phyloP scores from a whole-genome alignment of 1,139 yeast genomes.

The Debaryomycetaceae sp. region DNA sequence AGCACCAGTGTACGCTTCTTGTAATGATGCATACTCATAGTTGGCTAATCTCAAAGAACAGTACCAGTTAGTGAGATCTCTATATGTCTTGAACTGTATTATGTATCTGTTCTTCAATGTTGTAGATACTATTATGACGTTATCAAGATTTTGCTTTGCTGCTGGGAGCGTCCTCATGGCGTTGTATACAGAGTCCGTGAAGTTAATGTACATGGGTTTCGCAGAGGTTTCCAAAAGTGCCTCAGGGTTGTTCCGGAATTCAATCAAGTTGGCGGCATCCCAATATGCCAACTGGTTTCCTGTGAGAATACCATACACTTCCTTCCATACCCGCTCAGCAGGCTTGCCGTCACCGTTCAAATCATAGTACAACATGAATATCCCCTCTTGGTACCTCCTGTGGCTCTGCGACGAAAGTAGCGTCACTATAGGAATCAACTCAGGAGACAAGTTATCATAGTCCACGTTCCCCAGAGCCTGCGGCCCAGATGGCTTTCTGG shows the following conservation, averaged over 20 bases:
- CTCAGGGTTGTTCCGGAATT: slow-evolving; percentile 46
- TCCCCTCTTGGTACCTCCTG: slow-evolving; percentile 72
- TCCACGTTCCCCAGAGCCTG: neutral
- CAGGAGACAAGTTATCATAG: slow-evolving; percentile 50
- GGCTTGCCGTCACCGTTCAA: slow-evolving; percentile 83
- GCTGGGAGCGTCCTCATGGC: slow-evolving; percentile 62
- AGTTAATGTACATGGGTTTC: slow-evolving; percentile 86
- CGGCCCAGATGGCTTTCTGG: neutral
- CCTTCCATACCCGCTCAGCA: slow-evolving; percentile 80
- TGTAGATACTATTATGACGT: slow-evolving; percentile 84
- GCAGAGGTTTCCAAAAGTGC: slow-evolving; percentile 53
- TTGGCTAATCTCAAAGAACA: slow-evolving; percentile 76
- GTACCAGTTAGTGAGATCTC: slow-evolving; percentile 64
- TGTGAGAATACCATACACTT: slow-evolving; percentile 85
- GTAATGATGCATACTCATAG: slow-evolving; percentile 77
- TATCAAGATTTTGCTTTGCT: slow-evolving; percentile 61
- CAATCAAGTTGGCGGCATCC: slow-evolving; percentile 79
- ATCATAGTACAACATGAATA: slow-evolving; percentile 69
- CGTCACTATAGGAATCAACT: slow-evolving; percentile 72
- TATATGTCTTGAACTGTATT: slow-evolving; percentile 65
- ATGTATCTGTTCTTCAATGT: slow-evolving; percentile 85
- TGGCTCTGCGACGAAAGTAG: slow-evolving; percentile 69
- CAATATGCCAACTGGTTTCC: slow-evolving; percentile 92
- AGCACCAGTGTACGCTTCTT: slow-evolving; percentile 96
- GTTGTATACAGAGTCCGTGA: slow-evolving; percentile 86